A percentile compares a stretch with the other conserved stretches of the same genome.
These are phyloP conservation scores for Fraxinus ornus DNA, from an alignment of 305 asterid species.

Conservation along the genomic window DNA sequence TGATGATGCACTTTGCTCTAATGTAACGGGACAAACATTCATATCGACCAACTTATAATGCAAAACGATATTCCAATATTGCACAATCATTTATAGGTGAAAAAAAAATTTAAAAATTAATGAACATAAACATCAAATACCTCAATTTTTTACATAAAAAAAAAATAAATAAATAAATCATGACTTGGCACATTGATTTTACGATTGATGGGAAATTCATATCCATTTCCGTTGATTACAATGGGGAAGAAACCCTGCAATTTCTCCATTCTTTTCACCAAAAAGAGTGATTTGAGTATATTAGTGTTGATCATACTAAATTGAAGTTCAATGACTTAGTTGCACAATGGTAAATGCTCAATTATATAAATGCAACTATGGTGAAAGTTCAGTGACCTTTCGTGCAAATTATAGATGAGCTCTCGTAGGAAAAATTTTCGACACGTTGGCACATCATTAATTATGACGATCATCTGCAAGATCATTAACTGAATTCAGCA, in stretches of 20 bases:
- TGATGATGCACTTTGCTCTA: not conserved
- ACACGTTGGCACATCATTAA: not conserved
- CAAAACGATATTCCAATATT: no score
- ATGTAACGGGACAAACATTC: not conserved
- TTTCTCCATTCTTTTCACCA: not conserved
- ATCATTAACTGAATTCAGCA: not conserved
- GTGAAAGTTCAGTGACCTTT: not conserved
- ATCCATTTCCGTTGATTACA: not conserved
- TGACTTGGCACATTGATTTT: not conserved
- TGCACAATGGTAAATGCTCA: not conserved
- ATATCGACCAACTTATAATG: not conserved
- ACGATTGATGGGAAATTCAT: not conserved
- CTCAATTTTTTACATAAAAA: not conserved
- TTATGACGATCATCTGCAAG: not conserved
- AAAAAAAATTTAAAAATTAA: no score
- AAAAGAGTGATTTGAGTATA: not conserved
- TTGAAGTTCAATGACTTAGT: not conserved
- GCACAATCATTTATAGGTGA: not conserved
- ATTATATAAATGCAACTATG: not conserved
- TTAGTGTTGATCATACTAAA: not conserved
- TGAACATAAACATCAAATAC: not conserved
- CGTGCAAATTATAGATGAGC: not conserved
- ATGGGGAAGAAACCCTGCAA: not conserved
- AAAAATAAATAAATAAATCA: no score
- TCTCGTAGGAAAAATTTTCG: not conserved